These are phyloP conservation scores for Pyrenula massariospora DNA, from an alignment of 495 filamentous ascomycete genomes.

Conservation along the genomic window DNA sequence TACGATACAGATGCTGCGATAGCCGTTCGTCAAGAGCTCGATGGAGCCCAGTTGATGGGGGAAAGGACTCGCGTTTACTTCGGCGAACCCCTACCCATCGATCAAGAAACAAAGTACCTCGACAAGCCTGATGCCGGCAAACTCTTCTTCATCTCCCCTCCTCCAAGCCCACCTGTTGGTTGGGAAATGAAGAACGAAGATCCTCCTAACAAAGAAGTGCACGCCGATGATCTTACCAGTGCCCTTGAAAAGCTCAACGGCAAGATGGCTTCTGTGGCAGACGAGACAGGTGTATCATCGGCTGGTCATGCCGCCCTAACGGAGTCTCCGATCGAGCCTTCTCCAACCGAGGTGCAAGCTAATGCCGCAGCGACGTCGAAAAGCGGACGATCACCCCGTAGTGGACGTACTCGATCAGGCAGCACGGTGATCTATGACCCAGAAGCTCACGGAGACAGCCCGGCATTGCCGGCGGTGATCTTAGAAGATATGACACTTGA, in stretches of 20 bases:
- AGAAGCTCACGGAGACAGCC: slow-evolving; percentile 59
- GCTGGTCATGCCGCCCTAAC: slow-evolving; percentile 25
- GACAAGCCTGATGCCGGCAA: slow-evolving; percentile 76
- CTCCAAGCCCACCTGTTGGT: slow-evolving; percentile 80
- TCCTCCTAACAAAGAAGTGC: slow-evolving; percentile 85
- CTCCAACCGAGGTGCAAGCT: slow-evolving; percentile 8
- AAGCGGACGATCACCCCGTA: slow-evolving; percentile 1
- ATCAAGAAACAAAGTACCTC: slow-evolving; percentile 44
- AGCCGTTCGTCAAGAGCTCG: slow-evolving; percentile 55
- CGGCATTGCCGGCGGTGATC: slow-evolving; percentile 73
- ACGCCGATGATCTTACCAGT: slow-evolving; percentile 76
- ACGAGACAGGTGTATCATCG: slow-evolving; percentile 14
- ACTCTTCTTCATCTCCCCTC: slow-evolving; percentile 94
- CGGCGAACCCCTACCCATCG: slow-evolving; percentile 60
- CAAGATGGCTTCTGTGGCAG: slow-evolving; percentile 9
- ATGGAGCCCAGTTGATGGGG: slow-evolving; percentile 54
- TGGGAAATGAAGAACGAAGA: slow-evolving; percentile 87
- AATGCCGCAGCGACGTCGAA: background rate
- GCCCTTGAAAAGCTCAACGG: slow-evolving; percentile 61
- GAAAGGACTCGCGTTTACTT: slow-evolving; percentile 70
- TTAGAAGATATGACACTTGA: slow-evolving; percentile 77
- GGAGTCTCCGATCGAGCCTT: slow-evolving; percentile 11
- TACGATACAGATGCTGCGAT: slow-evolving; percentile 60
- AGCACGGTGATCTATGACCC: slow-evolving; percentile 71
- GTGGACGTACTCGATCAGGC: slow-evolving; percentile 36